Evolutionary conservation across 1,284 basidiomycete species (phyloP), one percentile per base, ranked within the genome.

Genomic region (Testicularia cyperi): DNA sequence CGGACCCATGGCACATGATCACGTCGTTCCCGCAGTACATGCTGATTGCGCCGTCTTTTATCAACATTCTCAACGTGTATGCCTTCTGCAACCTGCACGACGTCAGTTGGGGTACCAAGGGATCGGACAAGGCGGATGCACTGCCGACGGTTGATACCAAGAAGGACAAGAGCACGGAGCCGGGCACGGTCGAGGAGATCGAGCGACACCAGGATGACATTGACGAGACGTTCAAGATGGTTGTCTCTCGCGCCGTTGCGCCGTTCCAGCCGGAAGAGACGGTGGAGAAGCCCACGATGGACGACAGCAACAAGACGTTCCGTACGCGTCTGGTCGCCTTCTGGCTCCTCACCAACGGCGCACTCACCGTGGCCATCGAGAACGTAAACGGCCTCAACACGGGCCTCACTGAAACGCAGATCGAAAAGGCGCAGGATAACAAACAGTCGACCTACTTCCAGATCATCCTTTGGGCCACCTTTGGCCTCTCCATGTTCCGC

Each of bases 1-100:
- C 92, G 51, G 92, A 97, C 78, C 92, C 92, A 6, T 96, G 92
- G 92, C 92, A 97, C 77, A 89, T 98, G 86, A 84, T 94, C 78
- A 90, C 89, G n/a, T 92, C 89, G 70, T 92, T 96, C 82, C 81
- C 87, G 65, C 92, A 95, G 77, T 97, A 95, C 77, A 60, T 69
- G 67, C 84, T 86, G 60, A 78, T 95, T 41, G 92, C 91, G 14
- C 89, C 89, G 0, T 90, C 87, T 66, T 92, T 94, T 79, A 91
- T 86, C 37, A 96, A 95, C 72, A 86, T 95, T 21, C 83, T 97
- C 61, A 95, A 95, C 78, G 89, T 94, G 24, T 96, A 95, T 73
- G 90, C 91, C 0, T 97, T 96, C 81, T 95, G 91, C 70, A 76
- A 76, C 54, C 41, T 76, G 54, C 71, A 74, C 51, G 71, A 74